Conservation (phyloP, 768 basidiomycete species). For the Serendipita sp. region DNA sequence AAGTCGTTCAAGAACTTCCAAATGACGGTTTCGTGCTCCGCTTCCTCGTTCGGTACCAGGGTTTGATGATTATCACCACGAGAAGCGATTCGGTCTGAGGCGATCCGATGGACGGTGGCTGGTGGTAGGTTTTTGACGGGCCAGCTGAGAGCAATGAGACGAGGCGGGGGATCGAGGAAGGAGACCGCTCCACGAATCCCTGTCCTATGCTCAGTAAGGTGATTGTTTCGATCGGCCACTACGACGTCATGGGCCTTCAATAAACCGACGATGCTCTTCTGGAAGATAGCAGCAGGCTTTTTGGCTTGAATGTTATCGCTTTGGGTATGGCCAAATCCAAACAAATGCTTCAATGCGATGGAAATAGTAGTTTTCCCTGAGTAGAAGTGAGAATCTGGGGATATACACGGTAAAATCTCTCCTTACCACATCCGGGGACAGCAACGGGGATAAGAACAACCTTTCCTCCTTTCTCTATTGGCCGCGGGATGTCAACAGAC, state of each 20-base stretch:
- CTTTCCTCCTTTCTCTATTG: conserved; percentile 26
- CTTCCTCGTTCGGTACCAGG: conserved; percentile 39
- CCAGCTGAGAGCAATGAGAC: conserved; percentile 75
- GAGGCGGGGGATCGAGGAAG: conserved; percentile 35
- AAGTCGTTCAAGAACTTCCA: conserved; percentile 55
- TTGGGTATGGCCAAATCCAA: conserved; percentile 81
- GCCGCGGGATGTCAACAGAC: conserved; percentile 15
- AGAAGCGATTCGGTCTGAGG: conserved; percentile 49
- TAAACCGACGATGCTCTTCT: conserved; percentile 51
- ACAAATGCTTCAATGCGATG: conserved; percentile 62
- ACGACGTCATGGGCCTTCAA: conserved; percentile 58
- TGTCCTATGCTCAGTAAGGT: conserved; percentile 61
- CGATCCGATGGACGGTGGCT: conserved; percentile 52
- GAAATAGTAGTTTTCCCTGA: conserved; percentile 78
- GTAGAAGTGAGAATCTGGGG: neutral
- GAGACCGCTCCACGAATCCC: conserved; percentile 42
- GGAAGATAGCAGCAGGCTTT: conserved; percentile 51
- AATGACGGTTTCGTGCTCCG: conserved; percentile 62
- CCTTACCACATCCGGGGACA: conserved; percentile 81
- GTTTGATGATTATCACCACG: conserved; percentile 79
- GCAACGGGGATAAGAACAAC: conserved; percentile 79
- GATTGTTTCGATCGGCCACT: conserved; percentile 92
- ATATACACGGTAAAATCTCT: neutral
- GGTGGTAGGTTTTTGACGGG: conserved; percentile 36
- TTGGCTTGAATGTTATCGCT: conserved; percentile 77